Conservation (phyloP, 2,329 filamentous ascomycete species). For the Triangularia setosa region DNA sequence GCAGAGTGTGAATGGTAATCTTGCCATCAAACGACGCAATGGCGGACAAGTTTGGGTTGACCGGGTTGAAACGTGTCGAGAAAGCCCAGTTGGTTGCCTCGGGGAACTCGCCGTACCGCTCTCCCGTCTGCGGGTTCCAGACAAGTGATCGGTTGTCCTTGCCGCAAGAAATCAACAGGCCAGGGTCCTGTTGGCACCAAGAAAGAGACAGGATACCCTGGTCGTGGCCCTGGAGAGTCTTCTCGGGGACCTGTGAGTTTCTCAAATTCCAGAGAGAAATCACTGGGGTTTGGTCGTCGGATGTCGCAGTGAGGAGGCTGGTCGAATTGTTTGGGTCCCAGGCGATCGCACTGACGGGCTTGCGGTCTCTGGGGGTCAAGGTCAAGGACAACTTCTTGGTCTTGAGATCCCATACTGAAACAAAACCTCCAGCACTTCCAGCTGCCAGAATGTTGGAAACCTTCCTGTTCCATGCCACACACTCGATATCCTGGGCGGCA, state of each 20-base stretch:
- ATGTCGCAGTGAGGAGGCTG: constrained; percentile 87
- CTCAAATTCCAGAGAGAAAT: constrained; percentile 93
- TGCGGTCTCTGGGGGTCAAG: constrained; percentile 82
- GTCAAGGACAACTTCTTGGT: constrained; percentile 96
- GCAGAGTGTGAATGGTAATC: constrained; percentile 87
- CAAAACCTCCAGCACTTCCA: constrained; percentile 87
- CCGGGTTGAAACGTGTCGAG: constrained; percentile 87
- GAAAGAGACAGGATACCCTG: constrained; percentile 90
- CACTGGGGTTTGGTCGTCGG: constrained; percentile 81
- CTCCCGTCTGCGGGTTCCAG: constrained; percentile 93
- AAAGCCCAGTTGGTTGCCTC: constrained; percentile 99
- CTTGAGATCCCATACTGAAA: constrained; percentile 98
- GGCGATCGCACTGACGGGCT: constrained; percentile 89
- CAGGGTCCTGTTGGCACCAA: constrained; percentile 89
- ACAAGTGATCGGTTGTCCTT: constrained; percentile 95
- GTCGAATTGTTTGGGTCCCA: constrained; percentile 97
- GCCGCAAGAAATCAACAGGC: constrained; percentile 85
- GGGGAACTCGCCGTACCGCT: constrained; percentile 85
- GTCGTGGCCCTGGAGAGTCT: constrained; percentile 85
- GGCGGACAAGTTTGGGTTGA: constrained; percentile 86
- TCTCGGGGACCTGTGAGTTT: constrained; percentile 92
- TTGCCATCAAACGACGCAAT: constrained; percentile 97
- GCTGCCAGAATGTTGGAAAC: constrained; percentile 95
- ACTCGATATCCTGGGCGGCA: constrained; percentile 91
- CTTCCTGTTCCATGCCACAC: constrained; percentile 97